A percentile compares a stretch with the other conserved stretches of the same genome.
Conservation (phyloP, 106 monocot species). For the Apostasia shenzhenica region DNA sequence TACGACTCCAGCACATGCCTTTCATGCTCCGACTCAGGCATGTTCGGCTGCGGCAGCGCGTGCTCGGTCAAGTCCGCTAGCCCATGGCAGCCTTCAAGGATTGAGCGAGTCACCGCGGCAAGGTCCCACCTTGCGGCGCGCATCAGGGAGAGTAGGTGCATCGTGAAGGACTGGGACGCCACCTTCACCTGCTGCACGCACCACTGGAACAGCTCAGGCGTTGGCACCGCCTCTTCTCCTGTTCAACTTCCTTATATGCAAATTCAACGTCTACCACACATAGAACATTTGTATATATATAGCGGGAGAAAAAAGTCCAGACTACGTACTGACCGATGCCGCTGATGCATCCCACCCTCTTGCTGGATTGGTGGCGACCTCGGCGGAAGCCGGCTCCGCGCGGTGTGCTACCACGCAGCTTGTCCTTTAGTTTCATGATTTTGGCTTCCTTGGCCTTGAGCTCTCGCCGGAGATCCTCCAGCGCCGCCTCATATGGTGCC, state of each 20-base stretch:
- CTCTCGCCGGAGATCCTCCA: constrained; percentile 63
- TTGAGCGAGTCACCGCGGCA: constrained; percentile 44
- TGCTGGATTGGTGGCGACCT: constrained; percentile 7
- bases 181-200: constrained; percentile 55
- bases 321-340: constrained; percentile 10
- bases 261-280: too few relatives aligned
- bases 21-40: constrained; percentile 30
- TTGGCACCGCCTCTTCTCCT: constrained; percentile 24
- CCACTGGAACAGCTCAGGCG: constrained; percentile 56
- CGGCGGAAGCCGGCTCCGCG: not conserved
- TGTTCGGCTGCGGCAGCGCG: too few relatives aligned
- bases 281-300: too few relatives aligned
- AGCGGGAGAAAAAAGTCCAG: too few relatives aligned
- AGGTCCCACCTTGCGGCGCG: constrained; percentile 66
- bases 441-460: constrained; percentile 66
- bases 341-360: constrained; percentile 21
- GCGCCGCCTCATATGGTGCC: constrained; percentile 85
- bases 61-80: too few relatives aligned
- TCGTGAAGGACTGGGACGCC: constrained; percentile 51
- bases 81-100: constrained; percentile 16
- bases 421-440: constrained; percentile 55
- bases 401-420: constrained; percentile 26
- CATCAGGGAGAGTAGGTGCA: constrained; percentile 66
- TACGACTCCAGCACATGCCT: constrained; percentile 73
- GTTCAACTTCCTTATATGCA: not conserved